phyloP scores from a whole-genome alignment of 768 basidiomycete species.

The Mycena metata region DNA sequence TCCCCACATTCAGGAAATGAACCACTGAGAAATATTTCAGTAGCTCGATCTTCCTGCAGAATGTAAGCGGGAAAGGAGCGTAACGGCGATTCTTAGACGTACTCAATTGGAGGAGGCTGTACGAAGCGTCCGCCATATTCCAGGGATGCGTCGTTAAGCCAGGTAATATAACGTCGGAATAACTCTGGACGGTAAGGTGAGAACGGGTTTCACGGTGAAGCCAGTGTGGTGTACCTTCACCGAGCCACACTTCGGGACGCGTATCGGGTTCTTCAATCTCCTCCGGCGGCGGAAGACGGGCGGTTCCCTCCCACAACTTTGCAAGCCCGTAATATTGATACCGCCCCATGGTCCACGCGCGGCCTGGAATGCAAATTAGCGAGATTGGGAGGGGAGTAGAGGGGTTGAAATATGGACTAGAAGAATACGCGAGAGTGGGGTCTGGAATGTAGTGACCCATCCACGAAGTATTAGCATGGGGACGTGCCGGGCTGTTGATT shows the following conservation, averaged over 20 bases:
- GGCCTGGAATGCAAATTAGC: too few relatives aligned
- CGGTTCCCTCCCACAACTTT: slow-evolving; percentile 42
- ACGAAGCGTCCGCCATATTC: too few relatives aligned
- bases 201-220: slow-evolving; percentile 1
- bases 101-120: slow-evolving; percentile 22
- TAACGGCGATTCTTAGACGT: background rate
- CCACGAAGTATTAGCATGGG: slow-evolving; percentile 37
- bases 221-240: slow-evolving; percentile 16
- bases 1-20: slow-evolving; percentile 19
- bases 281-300: slow-evolving; percentile 18
- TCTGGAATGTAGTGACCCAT: too few relatives aligned
- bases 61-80: background rate
- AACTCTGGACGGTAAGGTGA: background rate
- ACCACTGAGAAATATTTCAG: slow-evolving; percentile 17
- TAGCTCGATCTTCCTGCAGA: slow-evolving; percentile 12
- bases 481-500: slow-evolving; percentile 38
- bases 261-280: background rate
- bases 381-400: too few relatives aligned
- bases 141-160: slow-evolving; percentile 26
- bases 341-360: slow-evolving; percentile 38
- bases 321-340: slow-evolving; percentile 40
- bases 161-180: slow-evolving; percentile 18
- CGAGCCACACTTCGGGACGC: slow-evolving; percentile 12
- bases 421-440: slow-evolving; percentile 46
- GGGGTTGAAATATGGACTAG: slow-evolving; percentile 9